These are phyloP conservation scores for Pseudopediastrum boryanum DNA, from an alignment of 139 green algal species.

Conservation along the genomic window DNA sequence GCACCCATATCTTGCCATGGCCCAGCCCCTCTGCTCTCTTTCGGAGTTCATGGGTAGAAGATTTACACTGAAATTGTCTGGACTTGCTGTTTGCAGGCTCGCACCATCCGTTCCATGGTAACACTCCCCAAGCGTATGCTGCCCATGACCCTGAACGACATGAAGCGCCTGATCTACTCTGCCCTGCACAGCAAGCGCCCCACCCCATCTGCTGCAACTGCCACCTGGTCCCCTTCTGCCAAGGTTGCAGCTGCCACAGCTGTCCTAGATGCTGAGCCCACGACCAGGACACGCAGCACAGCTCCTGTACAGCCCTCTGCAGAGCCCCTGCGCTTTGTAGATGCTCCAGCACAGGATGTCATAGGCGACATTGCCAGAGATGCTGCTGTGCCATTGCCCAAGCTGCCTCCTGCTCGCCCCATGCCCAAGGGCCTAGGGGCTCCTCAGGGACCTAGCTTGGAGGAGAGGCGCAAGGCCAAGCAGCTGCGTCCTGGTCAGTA, in stretches of 20 bases:
- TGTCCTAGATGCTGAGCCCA: neutral
- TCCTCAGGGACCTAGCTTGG: neutral
- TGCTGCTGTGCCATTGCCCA: neutral
- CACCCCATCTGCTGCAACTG: neutral
- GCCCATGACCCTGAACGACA: constrained; percentile 48
- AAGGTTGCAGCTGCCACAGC: neutral
- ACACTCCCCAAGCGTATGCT: constrained; percentile 73
- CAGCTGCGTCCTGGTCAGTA: constrained; percentile 48
- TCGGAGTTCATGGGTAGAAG: too few relatives aligned
- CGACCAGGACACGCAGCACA: neutral
- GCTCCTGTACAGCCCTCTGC: neutral
- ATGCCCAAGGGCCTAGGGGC: neutral
- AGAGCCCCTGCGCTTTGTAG: constrained; percentile 10
- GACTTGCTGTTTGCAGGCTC: constrained; percentile 25
- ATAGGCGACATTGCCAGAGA: constrained; percentile 25
- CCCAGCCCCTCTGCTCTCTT: too few relatives aligned
- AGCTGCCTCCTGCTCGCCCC: neutral
- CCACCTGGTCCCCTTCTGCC: neutral
- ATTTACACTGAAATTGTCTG: neutral
- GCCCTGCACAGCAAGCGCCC: neutral
- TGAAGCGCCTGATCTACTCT: constrained; percentile 46
- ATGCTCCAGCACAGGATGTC: constrained; percentile 16
- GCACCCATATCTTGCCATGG: too few relatives aligned
- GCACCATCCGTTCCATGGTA: constrained; percentile 39
- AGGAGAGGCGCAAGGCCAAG: constrained; percentile 9